phyloP scores from a whole-genome alignment of 2,329 filamentous ascomycete genomes.

The Dactylella cylindrospora region DNA sequence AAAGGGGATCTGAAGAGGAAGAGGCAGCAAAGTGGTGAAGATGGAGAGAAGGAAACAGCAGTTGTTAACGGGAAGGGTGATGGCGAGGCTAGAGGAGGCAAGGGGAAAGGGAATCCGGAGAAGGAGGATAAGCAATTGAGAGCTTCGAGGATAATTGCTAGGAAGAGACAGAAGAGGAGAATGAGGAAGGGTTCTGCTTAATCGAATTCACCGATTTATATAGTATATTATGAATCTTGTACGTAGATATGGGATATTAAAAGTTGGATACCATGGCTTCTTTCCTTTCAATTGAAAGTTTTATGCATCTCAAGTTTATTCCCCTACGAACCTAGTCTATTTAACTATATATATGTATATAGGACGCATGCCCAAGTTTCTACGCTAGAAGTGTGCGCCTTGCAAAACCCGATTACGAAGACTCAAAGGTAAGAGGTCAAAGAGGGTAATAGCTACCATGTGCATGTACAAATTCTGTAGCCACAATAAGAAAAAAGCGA shows the following conservation, averaged over 20 bases:
- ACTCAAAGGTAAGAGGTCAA: no score
- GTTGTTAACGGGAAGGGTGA: conserved; percentile 10
- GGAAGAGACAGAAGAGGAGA: conserved; percentile 45
- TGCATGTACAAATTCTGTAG: no score
- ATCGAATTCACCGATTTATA: neutral
- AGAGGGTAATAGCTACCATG: no score
- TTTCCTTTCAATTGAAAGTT: no score
- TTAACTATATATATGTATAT: no score
- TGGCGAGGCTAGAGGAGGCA: conserved; percentile 39
- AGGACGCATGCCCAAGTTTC: no score
- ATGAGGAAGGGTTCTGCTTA: conserved; percentile 16
- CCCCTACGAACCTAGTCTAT: no score
- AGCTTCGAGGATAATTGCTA: conserved; percentile 47
- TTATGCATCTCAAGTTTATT: no score
- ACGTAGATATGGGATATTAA: no score
- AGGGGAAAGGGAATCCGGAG: conserved; percentile 26
- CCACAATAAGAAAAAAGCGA: neutral
- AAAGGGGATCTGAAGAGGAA: conserved; percentile 1
- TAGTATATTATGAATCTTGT: neutral
- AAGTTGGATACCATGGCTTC: no score
- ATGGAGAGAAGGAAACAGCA: conserved; percentile 11
- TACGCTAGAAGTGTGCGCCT: no score
- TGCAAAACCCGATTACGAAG: no score
- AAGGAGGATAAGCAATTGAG: conserved; percentile 46
- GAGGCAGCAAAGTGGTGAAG: conserved; percentile 2